Conservation (phyloP, 306 rosid species). For the Trichosanthes cucumerina region DNA sequence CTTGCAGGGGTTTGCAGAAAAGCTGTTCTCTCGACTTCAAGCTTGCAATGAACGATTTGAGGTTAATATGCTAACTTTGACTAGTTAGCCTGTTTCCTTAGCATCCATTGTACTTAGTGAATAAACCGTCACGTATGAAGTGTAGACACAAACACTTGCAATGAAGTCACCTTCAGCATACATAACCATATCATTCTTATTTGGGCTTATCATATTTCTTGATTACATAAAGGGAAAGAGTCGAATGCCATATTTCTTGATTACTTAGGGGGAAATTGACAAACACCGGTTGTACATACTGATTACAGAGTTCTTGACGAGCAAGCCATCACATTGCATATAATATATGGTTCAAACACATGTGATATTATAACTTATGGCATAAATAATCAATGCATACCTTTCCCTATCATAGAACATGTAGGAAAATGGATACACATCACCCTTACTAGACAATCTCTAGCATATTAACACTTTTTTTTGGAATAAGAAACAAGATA, state of each 20-base stretch:
- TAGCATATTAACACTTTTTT: no score
- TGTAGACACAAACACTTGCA: background rate
- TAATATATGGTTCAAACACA: background rate
- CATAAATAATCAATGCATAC: background rate
- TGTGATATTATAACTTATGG: background rate
- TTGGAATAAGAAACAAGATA: no score
- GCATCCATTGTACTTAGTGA: background rate
- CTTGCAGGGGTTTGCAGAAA: slow-evolving; percentile 81
- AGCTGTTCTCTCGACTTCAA: slow-evolving; percentile 60
- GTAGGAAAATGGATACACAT: no score
- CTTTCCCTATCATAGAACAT: background rate
- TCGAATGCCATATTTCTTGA: background rate
- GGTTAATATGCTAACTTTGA: slow-evolving; percentile 27
- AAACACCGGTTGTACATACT: background rate
- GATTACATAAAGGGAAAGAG: background rate
- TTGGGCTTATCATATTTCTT: background rate
- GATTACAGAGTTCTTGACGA: background rate
- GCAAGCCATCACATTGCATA: background rate
- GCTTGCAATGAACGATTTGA: slow-evolving; percentile 60
- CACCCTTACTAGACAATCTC: no score
- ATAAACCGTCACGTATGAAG: background rate
- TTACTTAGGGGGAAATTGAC: background rate
- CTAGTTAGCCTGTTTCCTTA: background rate
- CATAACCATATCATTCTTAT: no score
- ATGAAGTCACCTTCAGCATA: no score